Conservation (phyloP, 371 early-diverging fungal species). For the Rhizopus delemar region DNA sequence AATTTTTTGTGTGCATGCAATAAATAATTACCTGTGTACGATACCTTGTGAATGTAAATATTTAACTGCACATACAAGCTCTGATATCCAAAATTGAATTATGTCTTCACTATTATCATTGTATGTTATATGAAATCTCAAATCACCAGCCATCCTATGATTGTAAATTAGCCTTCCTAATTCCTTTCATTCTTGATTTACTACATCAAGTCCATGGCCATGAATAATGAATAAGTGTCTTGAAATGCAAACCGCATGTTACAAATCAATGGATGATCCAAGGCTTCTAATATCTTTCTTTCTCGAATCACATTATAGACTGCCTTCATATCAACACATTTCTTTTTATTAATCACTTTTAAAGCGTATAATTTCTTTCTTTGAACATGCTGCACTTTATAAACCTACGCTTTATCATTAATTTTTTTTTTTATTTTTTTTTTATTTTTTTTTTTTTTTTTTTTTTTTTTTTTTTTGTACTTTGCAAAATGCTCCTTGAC, state of each 20-base stretch:
- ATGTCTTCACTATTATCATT: conserved; percentile 62
- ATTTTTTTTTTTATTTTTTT: not conserved
- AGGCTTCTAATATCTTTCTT: conserved; percentile 68
- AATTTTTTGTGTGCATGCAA: too few species aligned
- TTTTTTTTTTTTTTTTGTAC: conserved; percentile 31
- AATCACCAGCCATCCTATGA: conserved; percentile 72
- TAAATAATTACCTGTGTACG: conserved; percentile 58
- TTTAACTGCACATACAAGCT: conserved; percentile 63
- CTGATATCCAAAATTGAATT: conserved; percentile 71
- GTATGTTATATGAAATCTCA: conserved; percentile 71
- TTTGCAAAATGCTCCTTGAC: conserved; percentile 72
- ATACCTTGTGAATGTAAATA: conserved; percentile 74
- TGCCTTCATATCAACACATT: conserved; percentile 68
- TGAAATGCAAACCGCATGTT: conserved; percentile 81
- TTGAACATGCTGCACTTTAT: conserved; percentile 64
- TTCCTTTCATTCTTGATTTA: conserved; percentile 1
- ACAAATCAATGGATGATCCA: conserved; percentile 72
- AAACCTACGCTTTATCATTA: conserved; percentile 43
- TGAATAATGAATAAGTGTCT: conserved; percentile 72
- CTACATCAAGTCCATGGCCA: conserved; percentile 81
- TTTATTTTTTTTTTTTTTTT: not conserved
- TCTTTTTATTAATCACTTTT: conserved; percentile 74
- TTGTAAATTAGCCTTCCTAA: conserved; percentile 54
- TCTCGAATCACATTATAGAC: conserved; percentile 72
- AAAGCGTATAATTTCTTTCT: conserved; percentile 66